phyloP scores from a whole-genome alignment of 306 rosid species.

The Gillenia trifoliata region DNA sequence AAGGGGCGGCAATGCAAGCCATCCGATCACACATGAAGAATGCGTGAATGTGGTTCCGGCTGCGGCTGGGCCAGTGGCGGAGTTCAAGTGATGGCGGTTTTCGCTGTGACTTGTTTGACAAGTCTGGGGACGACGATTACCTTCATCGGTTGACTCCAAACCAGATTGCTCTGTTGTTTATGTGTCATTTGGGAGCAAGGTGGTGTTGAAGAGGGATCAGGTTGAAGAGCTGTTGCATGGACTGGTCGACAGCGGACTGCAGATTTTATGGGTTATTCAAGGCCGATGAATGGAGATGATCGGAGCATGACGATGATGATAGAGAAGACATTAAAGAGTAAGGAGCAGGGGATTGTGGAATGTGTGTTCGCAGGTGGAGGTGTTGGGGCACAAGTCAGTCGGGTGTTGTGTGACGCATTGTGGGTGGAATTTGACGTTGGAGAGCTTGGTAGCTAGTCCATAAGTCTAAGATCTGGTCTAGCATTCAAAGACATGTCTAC shows the following conservation, averaged over 20 bases:
- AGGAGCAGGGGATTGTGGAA: constrained; percentile 38
- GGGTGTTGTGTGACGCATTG: constrained; percentile 52
- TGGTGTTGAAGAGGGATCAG: constrained; percentile 29
- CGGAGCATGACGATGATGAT: background rate
- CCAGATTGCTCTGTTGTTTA: constrained; percentile 41
- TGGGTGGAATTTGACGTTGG: constrained; percentile 56
- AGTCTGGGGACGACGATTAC: constrained; percentile 17
- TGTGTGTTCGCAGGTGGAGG: constrained; percentile 53
- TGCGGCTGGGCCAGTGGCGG: constrained; percentile 62
- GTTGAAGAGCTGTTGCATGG: constrained; percentile 56
- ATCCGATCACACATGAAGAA: background rate
- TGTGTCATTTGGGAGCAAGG: constrained; percentile 54
- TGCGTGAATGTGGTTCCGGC: constrained; percentile 23
- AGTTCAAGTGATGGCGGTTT: constrained; percentile 19
- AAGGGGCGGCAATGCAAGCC: constrained; percentile 21
- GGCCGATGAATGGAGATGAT: constrained; percentile 10
- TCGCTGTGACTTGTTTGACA: too few species aligned
- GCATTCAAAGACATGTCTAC: constrained; percentile 26
- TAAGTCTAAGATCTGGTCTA: constrained; percentile 30
- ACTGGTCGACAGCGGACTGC: constrained; percentile 33
- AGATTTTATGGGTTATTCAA: constrained; percentile 65
- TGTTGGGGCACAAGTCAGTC: constrained; percentile 35
- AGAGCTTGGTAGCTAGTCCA: constrained; percentile 42
- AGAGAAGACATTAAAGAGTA: background rate
- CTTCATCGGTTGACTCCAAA: constrained; percentile 50